Evolutionary conservation across 2,329 filamentous ascomycete genomes (phyloP), one percentile per base, ranked within the genome.

Genomic region (Aspergillus piperis): DNA sequence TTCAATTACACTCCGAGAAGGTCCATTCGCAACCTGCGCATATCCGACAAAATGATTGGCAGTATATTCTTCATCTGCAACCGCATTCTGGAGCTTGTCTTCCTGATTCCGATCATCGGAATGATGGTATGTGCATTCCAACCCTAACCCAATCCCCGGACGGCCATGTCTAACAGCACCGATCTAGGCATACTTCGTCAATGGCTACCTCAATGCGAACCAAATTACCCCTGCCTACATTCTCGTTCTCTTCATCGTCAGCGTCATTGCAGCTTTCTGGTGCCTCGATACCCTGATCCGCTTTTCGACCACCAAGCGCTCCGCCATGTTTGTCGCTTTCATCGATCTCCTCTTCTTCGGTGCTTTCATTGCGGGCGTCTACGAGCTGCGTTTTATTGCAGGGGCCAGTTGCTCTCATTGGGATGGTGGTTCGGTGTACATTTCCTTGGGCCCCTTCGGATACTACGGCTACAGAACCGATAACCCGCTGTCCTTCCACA

Each of bases 331-430:
- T 74, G 84, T 88, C 68, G 82, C 83, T 17, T 83, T 87, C 65
- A 74, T 88, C 65, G 86, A 88, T 69, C 78, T 88, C 23, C 80
- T 80, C 71, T 87, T 88, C 76, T 78, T 88, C 60, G 86, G 86
- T 64, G 83, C 84, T n/a, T 82, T 88, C 73, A 86, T 88, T 60
- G 86, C 84, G 3, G 82, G 77, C 23, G 85, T 87, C 61, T 86
- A 86, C 66, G 77, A 82, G 58, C 78, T 88, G 49, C 82, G 86
- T 60, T 79, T 79, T 59, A 85, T 88, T 66, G 72, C 83, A 15
- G 71, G 81, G 60, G 84, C 86, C 58, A 83, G 92, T 80, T 98
- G 94, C 83, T 78, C 84, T 17, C 76, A 81, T 73, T 83, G 91
- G 74, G 71, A 72, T 10, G 79, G 78, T 54, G 77, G 80, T 51